Evolutionary conservation across 768 basidiomycete genomes (phyloP), one percentile per base, ranked within the genome.

Genomic region (Xerocomellus chrysenteron): DNA sequence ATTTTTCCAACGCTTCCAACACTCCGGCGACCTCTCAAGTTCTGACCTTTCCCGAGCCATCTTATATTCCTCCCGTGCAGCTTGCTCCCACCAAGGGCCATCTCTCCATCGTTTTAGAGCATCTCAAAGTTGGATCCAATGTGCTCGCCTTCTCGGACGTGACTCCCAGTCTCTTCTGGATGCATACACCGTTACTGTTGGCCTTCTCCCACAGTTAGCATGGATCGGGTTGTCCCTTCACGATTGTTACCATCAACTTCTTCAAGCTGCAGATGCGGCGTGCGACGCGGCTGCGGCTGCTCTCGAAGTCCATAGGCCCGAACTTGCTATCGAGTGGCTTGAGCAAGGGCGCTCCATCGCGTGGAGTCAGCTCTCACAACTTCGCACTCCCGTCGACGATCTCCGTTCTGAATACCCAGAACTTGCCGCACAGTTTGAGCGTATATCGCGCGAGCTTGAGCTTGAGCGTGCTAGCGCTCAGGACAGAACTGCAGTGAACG

Each of bases 311-410:
- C 14, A 19, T 9, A 28, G 8, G n/a, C 47, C 32, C 3, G 54
- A 35, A 16, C 40, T 50, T 13, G 54, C 54, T 19, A 40, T 50
- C 24, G 49, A 50, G 26, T 50, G 49, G 49, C 49, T 50, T 5
- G 49, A 37, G 13, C 49, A 50, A 40, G 40, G 50, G 6, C 50
- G 50, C 3, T 51, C 50, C 7, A 19, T 51, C 28, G n/a, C 42
- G 21, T 51, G 50, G 50, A 33, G 7, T 32, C 50, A 51, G 8
- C 30, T 51, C 7, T 40, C 28, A 32, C 50, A 51, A 19, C 50
- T 51, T 16, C 50, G 50, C 12, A 42, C 40, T 13, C 50, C 41
- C 12, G 21, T 43, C 6, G 50, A 51, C 7, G 19, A 41, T 5
- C 9, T 51, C 12, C 39, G 32, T 14, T 9, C 30, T 10, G 30